Evolutionary conservation across 2,329 filamentous ascomycete species (phyloP), one percentile per base, ranked within the genome.

Genomic region (Colletotrichum melonis): DNA sequence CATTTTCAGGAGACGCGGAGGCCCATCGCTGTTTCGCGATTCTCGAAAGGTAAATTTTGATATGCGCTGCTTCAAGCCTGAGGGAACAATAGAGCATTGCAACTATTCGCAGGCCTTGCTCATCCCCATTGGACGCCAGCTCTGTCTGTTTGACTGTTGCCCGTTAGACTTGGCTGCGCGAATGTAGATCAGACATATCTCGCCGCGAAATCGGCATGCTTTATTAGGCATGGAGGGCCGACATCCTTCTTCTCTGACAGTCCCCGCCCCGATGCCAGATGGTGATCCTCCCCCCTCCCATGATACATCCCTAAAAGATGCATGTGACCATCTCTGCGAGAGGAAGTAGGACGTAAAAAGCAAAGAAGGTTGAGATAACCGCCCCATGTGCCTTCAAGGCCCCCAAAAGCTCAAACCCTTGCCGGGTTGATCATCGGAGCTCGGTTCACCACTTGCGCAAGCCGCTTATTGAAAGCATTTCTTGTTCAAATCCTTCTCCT

Each of bases 341-440:
- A 46, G 42, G 28, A 28, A 55, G 24, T n/a, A 56, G 30, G 30
- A 32, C 9, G 30, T 32, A 4, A 32, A 70, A 73, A 42, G 55
- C 35, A 69, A 62, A 8, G 42, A 65, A 35, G 24, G 32, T 64
- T 60, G 35, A 73, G 70, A 60, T 64, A 73, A 55, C 63, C 69
- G 67, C n/a, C 46, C 52, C 54, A 63, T 54, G 54, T 59, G 52
- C 6, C 14, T 49, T 16, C 59, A 35, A 19, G 6, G 22, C 28
- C 14, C 55, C 28, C 28, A 14, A 28, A 57, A 57, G 26, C 28
- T 52, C 62, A 46, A 52, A 55, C n/a, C 19, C 55, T 26, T 19
- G 30, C 28, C 30, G 28, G 69, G 42, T 54, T 69, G 65, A 24
- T 63, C 65, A 24, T 46, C 65, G n/a, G 54, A 63, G 59, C 66